These are phyloP conservation scores for Schoenoplectus triqueter DNA, from an alignment of 202 grass and related monocot genomes.

Conservation along the genomic window DNA sequence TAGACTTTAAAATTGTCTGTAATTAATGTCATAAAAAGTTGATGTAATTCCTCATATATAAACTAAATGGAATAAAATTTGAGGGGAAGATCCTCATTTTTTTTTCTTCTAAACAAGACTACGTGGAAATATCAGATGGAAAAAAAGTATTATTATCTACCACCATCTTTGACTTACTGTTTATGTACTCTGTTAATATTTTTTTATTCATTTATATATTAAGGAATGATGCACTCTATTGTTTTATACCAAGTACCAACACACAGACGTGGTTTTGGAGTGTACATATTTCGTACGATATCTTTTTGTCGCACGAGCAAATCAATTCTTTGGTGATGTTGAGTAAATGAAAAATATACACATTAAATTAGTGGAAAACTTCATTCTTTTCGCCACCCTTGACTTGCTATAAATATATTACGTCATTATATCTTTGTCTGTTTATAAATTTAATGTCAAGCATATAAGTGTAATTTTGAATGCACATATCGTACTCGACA, in stretches of 20 bases:
- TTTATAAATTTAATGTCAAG: conserved; percentile 16
- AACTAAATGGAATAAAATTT: too few relatives aligned
- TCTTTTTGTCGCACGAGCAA: background rate
- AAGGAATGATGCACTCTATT: background rate
- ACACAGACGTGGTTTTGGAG: background rate
- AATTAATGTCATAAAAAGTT: too few relatives aligned
- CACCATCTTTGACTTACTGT: too few relatives aligned
- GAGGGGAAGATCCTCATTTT: too few relatives aligned
- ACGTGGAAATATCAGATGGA: too few relatives aligned
- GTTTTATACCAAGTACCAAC: background rate
- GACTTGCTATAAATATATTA: background rate
- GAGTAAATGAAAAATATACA: background rate
- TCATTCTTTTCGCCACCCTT: background rate
- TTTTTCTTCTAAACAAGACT: too few relatives aligned
- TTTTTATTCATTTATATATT: background rate
- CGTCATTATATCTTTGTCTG: background rate
- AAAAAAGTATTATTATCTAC: too few relatives aligned
- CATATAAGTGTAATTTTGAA: background rate
- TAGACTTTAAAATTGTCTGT: too few relatives aligned
- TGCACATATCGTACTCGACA: background rate
- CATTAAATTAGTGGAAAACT: background rate
- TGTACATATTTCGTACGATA: background rate
- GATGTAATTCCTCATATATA: too few relatives aligned
- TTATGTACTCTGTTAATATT: background rate
- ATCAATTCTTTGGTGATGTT: background rate